A percentile compares a stretch with the other conserved stretches of the same genome.
Conservation (phyloP, 2,329 filamentous ascomycete genomes). For the Cadophora malorum region DNA sequence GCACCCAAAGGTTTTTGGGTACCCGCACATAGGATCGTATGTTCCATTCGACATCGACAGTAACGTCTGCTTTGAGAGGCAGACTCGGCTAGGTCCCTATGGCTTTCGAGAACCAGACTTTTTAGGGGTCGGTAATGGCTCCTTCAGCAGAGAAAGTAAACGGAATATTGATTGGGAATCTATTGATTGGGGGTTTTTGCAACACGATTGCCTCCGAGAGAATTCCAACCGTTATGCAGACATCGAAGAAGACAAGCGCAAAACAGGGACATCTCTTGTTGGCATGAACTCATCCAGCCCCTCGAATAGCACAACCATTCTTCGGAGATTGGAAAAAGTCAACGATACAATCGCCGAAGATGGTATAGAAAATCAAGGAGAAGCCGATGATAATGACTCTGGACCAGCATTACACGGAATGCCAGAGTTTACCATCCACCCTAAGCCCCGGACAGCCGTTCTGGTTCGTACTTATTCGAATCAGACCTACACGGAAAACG, state of each 20-base stretch:
- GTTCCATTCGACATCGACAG: constrained; percentile 64
- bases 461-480: constrained; percentile 78
- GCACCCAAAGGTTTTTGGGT: constrained; percentile 62
- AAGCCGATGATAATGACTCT: constrained; percentile 2
- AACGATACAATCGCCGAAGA: constrained; percentile 4
- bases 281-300: constrained; percentile 16
- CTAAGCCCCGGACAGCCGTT: constrained; percentile 67
- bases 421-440: constrained; percentile 8
- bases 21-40: constrained; percentile 68
- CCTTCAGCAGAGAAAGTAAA: constrained; percentile 28
- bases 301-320: constrained; percentile 6
- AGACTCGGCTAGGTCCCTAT: constrained; percentile 73
- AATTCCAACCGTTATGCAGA: constrained; percentile 68
- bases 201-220: constrained; percentile 66
- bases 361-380: not conserved
- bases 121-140: constrained; percentile 3
- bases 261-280: not conserved
- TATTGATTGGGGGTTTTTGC: constrained; percentile 74
- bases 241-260: constrained; percentile 13
- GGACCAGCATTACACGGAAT: constrained; percentile 21
- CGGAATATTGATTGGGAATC: constrained; percentile 62
- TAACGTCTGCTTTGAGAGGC: constrained; percentile 70
- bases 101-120: constrained; percentile 52
- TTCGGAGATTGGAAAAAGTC: constrained; percentile 21
- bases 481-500: constrained; percentile 78